Evolutionary conservation across 495 filamentous ascomycete genomes (phyloP).

Genomic region (Penicillium dipodomyicola): DNA sequence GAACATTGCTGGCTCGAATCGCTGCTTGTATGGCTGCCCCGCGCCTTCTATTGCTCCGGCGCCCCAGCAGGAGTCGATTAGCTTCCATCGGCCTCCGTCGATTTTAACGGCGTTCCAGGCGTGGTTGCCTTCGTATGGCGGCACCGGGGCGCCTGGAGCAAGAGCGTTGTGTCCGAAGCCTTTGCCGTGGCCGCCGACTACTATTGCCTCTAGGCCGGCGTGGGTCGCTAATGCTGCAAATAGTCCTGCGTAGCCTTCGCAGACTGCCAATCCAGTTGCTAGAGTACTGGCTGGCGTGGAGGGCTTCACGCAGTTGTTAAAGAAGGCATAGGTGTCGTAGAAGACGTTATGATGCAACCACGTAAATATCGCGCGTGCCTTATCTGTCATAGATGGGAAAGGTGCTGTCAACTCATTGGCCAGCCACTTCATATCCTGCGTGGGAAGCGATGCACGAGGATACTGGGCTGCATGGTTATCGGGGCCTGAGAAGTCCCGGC

Average conservation of each 20-base stretch:
- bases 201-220: slow-evolving; percentile 67
- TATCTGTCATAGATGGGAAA: slow-evolving; percentile 80
- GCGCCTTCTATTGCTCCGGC: slow-evolving; percentile 60
- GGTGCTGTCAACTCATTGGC: slow-evolving; percentile 73
- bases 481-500: slow-evolving; percentile 81
- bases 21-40: slow-evolving; percentile 57
- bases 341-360: slow-evolving; percentile 93
- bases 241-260: slow-evolving; percentile 85
- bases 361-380: slow-evolving; percentile 86
- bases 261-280: slow-evolving; percentile 76
- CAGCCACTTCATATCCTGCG: slow-evolving; percentile 64
- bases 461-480: slow-evolving; percentile 77
- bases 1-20: slow-evolving; percentile 70
- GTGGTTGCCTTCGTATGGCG: slow-evolving; percentile 61
- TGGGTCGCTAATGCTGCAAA: slow-evolving; percentile 70
- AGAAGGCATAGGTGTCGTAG: slow-evolving; percentile 79
- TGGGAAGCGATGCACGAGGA: slow-evolving; percentile 66
- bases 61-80: slow-evolving; percentile 92
- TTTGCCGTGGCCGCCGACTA: slow-evolving; percentile 81
- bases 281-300: slow-evolving; percentile 67
- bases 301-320: slow-evolving; percentile 62
- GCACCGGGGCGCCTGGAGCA: slow-evolving; percentile 52
- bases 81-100: slow-evolving; percentile 83
- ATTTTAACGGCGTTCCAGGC: slow-evolving; percentile 94
- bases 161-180: slow-evolving; percentile 68